Base-by-base conservation (phyloP, 2,329 filamentous ascomycete species). In the Penicillium sp. region DNA sequence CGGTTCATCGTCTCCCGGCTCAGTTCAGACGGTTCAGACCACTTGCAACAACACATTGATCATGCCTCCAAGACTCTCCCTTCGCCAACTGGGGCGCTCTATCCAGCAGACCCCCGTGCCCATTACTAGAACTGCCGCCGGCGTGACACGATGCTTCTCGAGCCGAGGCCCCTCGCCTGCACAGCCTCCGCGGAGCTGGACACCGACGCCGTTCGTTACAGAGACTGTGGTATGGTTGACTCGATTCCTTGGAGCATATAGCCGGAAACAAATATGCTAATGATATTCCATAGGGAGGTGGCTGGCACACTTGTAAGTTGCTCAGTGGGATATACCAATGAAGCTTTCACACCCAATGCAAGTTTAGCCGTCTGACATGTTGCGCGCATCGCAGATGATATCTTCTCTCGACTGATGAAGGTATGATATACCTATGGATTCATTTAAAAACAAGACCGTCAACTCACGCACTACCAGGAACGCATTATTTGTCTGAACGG, bases 401-500 rank as follows among this genome's bases (percentile, higher is more conserved):
- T 92, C 62, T 92, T 92, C 75, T 92, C 89, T 18, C 87, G 91
- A 68, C 79, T 92, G 5, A 76, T 92, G 16, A 89, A 91, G 78
- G 87, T 89, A 77, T 50, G 73, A 10, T 3, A 29, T 4, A 9
- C 3, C 13, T 46, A 22, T 49, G 6, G 47, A 32, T 43, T n/a
- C 14, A 52, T 48, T 77, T 13, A 5, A 11, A 1, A 3, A 18
- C 11, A 11, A 11, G n/a, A 21, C 3, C 11, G 4, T 38, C 4
- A 21, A 14, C 47, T 31, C 59, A 79, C 75, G 55, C 79, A 74
- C 71, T 79, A 73, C 27, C 75, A 91, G 86, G 93, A 97, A 81
- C 90, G 93, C 60, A 97, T 97, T 68, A 83, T 99, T 68, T 96
- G 90, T 71, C 83, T 97, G 34, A 97, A 96, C 68, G 93, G 93